Percentiles rank a stretch among this genome's conserved stretches.
phyloP scores from a whole-genome alignment of 2,329 filamentous ascomycete species.

The Pseudopithomyces maydicus region DNA sequence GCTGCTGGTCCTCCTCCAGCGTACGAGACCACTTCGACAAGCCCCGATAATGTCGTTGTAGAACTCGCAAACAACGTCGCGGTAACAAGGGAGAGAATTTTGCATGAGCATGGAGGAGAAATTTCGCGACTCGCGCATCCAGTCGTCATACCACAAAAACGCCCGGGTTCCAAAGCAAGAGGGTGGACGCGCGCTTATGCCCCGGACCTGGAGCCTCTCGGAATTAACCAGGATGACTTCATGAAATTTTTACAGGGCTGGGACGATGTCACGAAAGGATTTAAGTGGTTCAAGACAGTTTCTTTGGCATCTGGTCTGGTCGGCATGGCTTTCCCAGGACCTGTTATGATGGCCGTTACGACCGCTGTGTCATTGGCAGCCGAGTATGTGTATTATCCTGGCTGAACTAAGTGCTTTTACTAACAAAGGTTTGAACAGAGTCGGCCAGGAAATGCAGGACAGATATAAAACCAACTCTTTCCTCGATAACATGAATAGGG shows the following conservation, averaged over 20 bases:
- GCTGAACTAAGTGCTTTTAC: constrained; percentile 45
- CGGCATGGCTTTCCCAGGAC: constrained; percentile 7
- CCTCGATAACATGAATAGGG: constrained; percentile 60
- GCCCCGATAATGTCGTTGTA: constrained; percentile 6
- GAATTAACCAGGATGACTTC: constrained; percentile 56
- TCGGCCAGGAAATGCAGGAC: constrained; percentile 48
- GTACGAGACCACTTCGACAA: constrained; percentile 8
- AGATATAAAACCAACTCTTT: constrained; percentile 56
- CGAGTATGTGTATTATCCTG: constrained; percentile 34
- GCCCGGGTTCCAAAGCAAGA: constrained; percentile 54
- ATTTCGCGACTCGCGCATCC: constrained; percentile 36
- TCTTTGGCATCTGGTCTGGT: constrained; percentile 11
- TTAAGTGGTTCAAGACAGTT: constrained; percentile 16
- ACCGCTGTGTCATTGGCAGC: constrained; percentile 17
- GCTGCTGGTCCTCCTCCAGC: constrained; percentile 10
- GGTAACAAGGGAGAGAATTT: neutral
- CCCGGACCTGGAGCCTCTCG: constrained; percentile 52
- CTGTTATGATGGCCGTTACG: constrained; percentile 9
- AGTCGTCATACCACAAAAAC: constrained; percentile 59
- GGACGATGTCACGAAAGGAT: constrained; percentile 49
- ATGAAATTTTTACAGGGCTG: constrained; percentile 56
- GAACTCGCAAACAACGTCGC: constrained; percentile 13
- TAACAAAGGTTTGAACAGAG: constrained; percentile 47
- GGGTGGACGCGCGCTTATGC: constrained; percentile 62
- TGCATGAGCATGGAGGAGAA: neutral